Percentiles rank a stretch among this genome's conserved stretches.
Evolutionary conservation across 139 green algal genomes (phyloP).

Genomic region (Chlorella sp.): DNA sequence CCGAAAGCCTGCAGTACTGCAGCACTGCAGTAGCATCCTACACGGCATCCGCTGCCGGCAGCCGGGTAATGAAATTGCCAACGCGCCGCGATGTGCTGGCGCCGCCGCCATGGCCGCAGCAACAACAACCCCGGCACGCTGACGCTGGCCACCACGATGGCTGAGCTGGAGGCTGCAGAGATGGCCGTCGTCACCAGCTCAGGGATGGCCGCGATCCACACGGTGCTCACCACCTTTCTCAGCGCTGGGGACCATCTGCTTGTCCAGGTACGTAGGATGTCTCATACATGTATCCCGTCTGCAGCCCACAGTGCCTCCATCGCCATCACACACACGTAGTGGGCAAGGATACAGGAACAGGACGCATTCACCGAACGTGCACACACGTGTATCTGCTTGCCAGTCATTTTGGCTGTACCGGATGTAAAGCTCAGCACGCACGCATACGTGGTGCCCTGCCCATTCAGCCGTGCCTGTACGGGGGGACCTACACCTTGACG

Average conservation of each 20-base stretch:
- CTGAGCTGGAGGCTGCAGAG: slow-evolving; percentile 28
- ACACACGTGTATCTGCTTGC: too few species aligned
- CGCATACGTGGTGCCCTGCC: background rate
- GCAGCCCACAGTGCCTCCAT: background rate
- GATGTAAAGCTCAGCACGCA: background rate
- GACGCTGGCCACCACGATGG: slow-evolving; percentile 22
- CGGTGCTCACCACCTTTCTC: slow-evolving; percentile 26
- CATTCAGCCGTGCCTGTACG: slow-evolving; percentile 73
- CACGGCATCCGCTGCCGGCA: background rate
- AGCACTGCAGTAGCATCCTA: too few species aligned
- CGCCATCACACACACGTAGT: too few species aligned
- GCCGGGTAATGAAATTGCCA: background rate
- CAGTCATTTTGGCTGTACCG: too few species aligned
- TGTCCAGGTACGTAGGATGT: slow-evolving; percentile 17
- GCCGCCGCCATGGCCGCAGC: background rate
- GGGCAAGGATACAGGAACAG: background rate
- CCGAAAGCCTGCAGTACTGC: too few species aligned
- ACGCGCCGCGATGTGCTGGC: background rate
- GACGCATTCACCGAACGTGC: background rate
- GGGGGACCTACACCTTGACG: slow-evolving; percentile 89
- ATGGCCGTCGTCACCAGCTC: slow-evolving; percentile 22
- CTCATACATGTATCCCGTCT: background rate
- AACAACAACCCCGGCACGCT: slow-evolving; percentile 27
- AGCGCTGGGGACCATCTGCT: slow-evolving; percentile 39
- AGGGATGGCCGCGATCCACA: slow-evolving; percentile 44